Evolutionary conservation across 192 early-diverging fungal species (phyloP).

Genomic region (Mortierella hygrophila): DNA sequence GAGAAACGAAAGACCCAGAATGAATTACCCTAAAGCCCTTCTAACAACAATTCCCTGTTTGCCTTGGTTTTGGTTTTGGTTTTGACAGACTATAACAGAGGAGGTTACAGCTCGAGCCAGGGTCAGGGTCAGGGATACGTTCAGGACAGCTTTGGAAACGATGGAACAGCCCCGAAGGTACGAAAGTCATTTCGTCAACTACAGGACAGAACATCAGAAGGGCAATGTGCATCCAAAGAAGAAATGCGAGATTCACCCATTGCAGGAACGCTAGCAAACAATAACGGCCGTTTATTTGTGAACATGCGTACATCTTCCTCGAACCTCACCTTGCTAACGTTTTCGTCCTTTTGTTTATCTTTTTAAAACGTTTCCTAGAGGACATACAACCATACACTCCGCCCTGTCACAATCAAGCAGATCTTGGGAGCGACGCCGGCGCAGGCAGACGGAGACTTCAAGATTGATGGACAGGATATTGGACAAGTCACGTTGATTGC

Average conservation of each 20-base stretch:
- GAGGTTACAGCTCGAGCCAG: constrained; percentile 17
- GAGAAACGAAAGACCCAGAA: neutral
- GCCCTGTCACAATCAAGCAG: constrained; percentile 89
- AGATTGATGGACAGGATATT: constrained; percentile 78
- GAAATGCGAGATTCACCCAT: no score
- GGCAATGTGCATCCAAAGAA: neutral
- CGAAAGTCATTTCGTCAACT: neutral
- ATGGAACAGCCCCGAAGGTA: constrained; percentile 28
- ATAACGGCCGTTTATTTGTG: no score
- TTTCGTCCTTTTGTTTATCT: neutral
- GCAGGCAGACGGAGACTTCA: constrained; percentile 70
- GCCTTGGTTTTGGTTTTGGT: neutral
- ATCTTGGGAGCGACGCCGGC: constrained; percentile 62
- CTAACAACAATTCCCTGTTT: neutral
- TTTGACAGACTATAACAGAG: constrained; percentile 17
- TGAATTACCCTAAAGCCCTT: neutral
- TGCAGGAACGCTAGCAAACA: no score
- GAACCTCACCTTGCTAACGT: no score
- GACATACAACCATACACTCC: constrained; percentile 70
- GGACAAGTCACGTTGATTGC: constrained; percentile 82
- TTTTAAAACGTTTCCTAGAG: constrained; percentile 15
- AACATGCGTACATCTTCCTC: no score
- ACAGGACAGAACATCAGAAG: no score
- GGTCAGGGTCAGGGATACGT: constrained; percentile 37
- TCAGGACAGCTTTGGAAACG: constrained; percentile 39